Evolutionary conservation across 108 stramenopile species (phyloP).

Genomic region (Chaetoceros tenuissimus): DNA sequence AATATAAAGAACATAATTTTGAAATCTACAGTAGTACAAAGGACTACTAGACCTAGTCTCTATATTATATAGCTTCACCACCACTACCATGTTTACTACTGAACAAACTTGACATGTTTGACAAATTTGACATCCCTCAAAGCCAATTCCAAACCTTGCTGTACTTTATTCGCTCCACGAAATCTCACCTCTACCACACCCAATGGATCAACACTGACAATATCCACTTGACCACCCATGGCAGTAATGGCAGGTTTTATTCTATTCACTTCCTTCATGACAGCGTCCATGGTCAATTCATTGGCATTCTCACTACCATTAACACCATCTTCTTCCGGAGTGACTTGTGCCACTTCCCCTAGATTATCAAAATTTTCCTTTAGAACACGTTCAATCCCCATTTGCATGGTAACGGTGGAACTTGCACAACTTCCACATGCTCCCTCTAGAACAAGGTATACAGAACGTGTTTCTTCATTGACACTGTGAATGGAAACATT

Average conservation of each 20-base stretch:
- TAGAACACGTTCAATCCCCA: conserved; percentile 95
- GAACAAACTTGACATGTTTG: conserved; percentile 64
- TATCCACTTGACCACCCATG: conserved; percentile 72
- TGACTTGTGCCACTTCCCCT: conserved; percentile 71
- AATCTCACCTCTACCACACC: conserved; percentile 73
- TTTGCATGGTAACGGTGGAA: conserved; percentile 95
- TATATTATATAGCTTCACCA: too few species aligned
- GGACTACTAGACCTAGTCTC: too few species aligned
- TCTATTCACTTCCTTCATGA: conserved; percentile 60
- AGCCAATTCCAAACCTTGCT: conserved; percentile 74
- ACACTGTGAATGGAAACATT: conserved; percentile 84
- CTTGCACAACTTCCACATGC: conserved; percentile 87
- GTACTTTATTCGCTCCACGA: conserved; percentile 61
- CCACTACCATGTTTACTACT: too few species aligned
- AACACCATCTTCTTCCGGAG: conserved; percentile 29
- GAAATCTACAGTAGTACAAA: too few species aligned
- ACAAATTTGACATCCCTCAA: conserved; percentile 62
- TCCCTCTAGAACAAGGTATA: conserved; percentile 85
- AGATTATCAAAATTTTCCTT: conserved; percentile 80
- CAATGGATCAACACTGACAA: conserved; percentile 48
- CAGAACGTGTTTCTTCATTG: conserved; percentile 49
- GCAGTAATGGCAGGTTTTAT: conserved; percentile 65
- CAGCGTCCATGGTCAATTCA: conserved; percentile 45
- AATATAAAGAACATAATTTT: too few species aligned
- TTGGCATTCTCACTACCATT: conserved; percentile 27